These are phyloP conservation scores for Mortierella sp. DNA, from an alignment of 371 early-diverging fungal genomes.

Conservation along the genomic window DNA sequence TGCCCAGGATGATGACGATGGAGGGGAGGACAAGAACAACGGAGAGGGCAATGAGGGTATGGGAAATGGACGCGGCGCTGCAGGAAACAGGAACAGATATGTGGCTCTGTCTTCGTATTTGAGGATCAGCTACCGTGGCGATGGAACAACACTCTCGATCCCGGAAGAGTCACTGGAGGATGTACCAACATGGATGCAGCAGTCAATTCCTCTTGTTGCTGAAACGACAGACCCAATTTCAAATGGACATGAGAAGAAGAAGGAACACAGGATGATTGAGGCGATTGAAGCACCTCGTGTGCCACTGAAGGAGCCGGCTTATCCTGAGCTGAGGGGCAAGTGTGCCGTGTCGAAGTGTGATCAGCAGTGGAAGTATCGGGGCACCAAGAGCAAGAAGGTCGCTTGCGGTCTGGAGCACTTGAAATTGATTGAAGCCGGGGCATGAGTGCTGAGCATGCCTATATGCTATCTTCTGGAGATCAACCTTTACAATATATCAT, in stretches of 20 bases:
- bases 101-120: conserved; percentile 33
- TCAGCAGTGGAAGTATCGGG: conserved; percentile 44
- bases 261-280: conserved; percentile 21
- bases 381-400: conserved; percentile 44
- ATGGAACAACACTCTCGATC: conserved; percentile 47
- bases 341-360: conserved; percentile 34
- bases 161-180: conserved; percentile 37
- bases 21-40: conserved; percentile 35
- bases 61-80: background rate
- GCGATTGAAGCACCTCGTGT: conserved; percentile 21
- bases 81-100: conserved; percentile 10
- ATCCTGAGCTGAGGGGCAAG: conserved; percentile 33
- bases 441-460: no score
- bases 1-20: conserved; percentile 46
- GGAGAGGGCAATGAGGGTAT: conserved; percentile 2
- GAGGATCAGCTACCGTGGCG: conserved; percentile 11
- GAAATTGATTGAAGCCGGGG: conserved; percentile 31
- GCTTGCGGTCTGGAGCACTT: conserved; percentile 48
- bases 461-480: no score
- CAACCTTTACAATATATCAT: no score
- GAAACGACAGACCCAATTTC: background rate
- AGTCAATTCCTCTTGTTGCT: conserved; percentile 10
- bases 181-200: conserved; percentile 35
- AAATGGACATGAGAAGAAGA: background rate
- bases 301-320: conserved; percentile 32